phyloP scores from a whole-genome alignment of 805 yeast genomes.

The Hanseniaspora pseudoguilliermondii region DNA sequence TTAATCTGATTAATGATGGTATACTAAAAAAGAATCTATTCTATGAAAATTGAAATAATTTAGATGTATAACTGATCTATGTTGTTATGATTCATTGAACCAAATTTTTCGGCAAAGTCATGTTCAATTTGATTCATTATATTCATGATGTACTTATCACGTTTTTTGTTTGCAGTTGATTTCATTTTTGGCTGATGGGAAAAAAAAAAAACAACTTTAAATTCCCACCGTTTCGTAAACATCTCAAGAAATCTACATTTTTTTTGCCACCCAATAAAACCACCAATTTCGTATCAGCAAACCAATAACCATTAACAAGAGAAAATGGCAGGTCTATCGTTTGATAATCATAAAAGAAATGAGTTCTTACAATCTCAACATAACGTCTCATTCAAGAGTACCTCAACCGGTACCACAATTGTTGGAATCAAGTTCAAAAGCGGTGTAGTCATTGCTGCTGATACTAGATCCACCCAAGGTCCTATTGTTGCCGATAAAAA shows the following conservation, averaged over 20 bases:
- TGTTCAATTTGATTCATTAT: too few relatives aligned
- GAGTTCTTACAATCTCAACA: constrained; percentile 60
- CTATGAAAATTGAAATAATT: too few relatives aligned
- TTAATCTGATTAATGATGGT: too few relatives aligned
- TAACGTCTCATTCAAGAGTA: constrained; percentile 67
- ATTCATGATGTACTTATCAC: too few relatives aligned
- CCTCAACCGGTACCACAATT: constrained; percentile 98
- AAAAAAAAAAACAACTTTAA: too few relatives aligned
- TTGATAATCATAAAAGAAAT: constrained; percentile 90
- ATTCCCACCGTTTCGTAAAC: too few relatives aligned
- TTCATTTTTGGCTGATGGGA: too few relatives aligned
- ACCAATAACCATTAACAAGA: background rate
- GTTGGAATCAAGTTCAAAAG: constrained; percentile 88
- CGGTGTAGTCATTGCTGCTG: constrained; percentile 97
- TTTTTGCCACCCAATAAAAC: background rate
- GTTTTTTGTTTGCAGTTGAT: too few relatives aligned
- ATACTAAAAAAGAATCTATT: too few relatives aligned
- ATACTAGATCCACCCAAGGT: constrained; percentile 96
- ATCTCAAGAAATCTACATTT: background rate
- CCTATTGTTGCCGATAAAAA: constrained; percentile 95
- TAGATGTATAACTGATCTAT: too few relatives aligned
- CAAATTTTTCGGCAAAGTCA: too few relatives aligned
- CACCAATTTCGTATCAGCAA: background rate
- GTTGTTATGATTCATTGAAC: too few relatives aligned
- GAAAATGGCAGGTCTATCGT: constrained; percentile 76